Percentiles rank a stretch among this genome's conserved stretches.
Evolutionary conservation across 129 eudicot species (phyloP).

Genomic region (Cynara cardunculus): DNA sequence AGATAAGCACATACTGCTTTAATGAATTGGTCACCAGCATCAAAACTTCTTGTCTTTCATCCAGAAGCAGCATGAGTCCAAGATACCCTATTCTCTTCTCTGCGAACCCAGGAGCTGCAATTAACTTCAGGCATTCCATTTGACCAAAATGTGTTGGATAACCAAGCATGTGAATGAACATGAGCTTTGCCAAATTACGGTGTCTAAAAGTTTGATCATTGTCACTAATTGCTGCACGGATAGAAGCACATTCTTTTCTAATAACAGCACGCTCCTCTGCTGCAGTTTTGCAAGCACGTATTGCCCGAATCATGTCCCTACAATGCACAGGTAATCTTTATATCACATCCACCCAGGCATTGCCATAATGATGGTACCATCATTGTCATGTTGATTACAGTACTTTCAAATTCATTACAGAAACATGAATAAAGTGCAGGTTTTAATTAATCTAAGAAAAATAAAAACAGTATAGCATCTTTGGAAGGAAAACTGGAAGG

Average conservation of each 20-base stretch:
- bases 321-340: constrained; percentile 19
- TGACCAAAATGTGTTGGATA: constrained; percentile 99
- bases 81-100: constrained; percentile 99
- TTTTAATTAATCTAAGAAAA: background rate
- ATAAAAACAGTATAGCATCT: background rate
- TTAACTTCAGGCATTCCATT: constrained; percentile 97
- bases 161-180: constrained; percentile 99
- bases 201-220: constrained; percentile 87
- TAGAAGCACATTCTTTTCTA: constrained; percentile 98
- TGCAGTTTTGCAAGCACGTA: constrained; percentile 99
- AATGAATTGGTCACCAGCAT: constrained; percentile 97
- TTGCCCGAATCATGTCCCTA: constrained; percentile 99
- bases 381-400: too few species aligned
- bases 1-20: constrained; percentile 72
- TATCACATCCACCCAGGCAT: constrained; percentile 7
- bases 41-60: constrained; percentile 98
- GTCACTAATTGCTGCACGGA: constrained; percentile 93
- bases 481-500: background rate
- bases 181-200: constrained; percentile 98
- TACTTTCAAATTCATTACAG: too few species aligned
- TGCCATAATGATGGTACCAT: too few species aligned
- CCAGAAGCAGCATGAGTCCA: constrained; percentile 99
- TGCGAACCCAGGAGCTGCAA: constrained; percentile 97
- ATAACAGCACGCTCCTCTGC: constrained; percentile 99
- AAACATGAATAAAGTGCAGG: too few species aligned